Evolutionary conservation across 129 eudicot genomes (phyloP).

Genomic region (Deinandra increscens): DNA sequence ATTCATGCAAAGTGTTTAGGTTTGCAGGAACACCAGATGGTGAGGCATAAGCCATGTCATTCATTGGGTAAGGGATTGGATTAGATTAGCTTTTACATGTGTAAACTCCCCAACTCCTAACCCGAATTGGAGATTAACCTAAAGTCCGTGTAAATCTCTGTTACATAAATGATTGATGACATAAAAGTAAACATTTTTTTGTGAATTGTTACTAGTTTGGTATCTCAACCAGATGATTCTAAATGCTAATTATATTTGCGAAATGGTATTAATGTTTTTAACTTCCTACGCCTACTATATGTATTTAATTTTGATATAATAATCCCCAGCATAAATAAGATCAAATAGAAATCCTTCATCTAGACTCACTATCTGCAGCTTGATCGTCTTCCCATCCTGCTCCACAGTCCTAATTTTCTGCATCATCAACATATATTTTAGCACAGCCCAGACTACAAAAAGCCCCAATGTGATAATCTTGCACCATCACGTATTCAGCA

Average conservation of each 20-base stretch:
- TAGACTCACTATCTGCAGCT: constrained; percentile 87
- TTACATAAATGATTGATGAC: not conserved
- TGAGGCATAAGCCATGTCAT: too few species aligned
- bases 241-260: not conserved
- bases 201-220: not conserved
- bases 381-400: constrained; percentile 83
- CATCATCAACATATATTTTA: constrained; percentile 9
- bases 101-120: too few species aligned
- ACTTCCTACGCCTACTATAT: not conserved
- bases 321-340: not conserved
- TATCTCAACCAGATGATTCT: not conserved
- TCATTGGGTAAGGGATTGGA: too few species aligned
- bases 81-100: too few species aligned
- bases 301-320: not conserved
- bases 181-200: not conserved
- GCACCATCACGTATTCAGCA: not conserved
- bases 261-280: not conserved
- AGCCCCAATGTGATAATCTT: constrained; percentile 1
- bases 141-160: not conserved
- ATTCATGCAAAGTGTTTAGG: not conserved
- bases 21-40: too few species aligned
- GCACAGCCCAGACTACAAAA: constrained; percentile 4
- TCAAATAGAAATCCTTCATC: not conserved
- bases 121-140: not conserved
- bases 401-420: constrained; percentile 97